phyloP scores from a whole-genome alignment of 768 basidiomycete species.

The Mycena leptocephala region DNA sequence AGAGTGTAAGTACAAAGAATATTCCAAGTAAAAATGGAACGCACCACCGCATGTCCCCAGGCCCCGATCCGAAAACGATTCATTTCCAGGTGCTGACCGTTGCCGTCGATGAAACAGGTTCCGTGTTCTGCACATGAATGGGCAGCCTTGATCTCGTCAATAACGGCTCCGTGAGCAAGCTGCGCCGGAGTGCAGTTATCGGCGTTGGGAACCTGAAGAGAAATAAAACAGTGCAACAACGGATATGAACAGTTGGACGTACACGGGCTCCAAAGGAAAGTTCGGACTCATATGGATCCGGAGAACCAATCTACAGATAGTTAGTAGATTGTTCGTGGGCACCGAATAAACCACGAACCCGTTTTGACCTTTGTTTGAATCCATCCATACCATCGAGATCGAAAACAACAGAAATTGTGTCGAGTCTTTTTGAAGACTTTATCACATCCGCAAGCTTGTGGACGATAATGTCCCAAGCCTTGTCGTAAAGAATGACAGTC shows the following conservation, averaged over 20 bases:
- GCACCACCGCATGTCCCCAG: background rate
- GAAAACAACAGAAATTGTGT: conserved; percentile 3
- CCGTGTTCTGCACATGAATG: conserved; percentile 7
- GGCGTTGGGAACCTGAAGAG: background rate
- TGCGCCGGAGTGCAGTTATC: background rate
- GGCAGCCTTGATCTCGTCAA: conserved; percentile 15
- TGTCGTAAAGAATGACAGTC: background rate
- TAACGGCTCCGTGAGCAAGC: background rate
- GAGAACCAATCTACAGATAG: background rate
- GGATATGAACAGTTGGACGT: background rate
- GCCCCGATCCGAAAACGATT: background rate
- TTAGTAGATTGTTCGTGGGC: background rate
- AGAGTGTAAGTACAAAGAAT: background rate
- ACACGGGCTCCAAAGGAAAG: background rate
- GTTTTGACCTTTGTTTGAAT: background rate
- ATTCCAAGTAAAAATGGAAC: background rate
- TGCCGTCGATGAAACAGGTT: background rate
- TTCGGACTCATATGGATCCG: background rate
- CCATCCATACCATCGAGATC: conserved; percentile 4
- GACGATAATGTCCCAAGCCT: background rate
- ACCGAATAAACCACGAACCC: background rate
- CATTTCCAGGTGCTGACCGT: conserved; percentile 1
- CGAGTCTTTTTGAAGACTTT: background rate
- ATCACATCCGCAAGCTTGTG: background rate
- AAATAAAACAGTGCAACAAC: background rate